Percentiles rank a stretch among this genome's conserved stretches.
These are phyloP conservation scores for Mycena kentingensis DNA, from an alignment of 768 basidiomycete species.

Conservation along the genomic window DNA sequence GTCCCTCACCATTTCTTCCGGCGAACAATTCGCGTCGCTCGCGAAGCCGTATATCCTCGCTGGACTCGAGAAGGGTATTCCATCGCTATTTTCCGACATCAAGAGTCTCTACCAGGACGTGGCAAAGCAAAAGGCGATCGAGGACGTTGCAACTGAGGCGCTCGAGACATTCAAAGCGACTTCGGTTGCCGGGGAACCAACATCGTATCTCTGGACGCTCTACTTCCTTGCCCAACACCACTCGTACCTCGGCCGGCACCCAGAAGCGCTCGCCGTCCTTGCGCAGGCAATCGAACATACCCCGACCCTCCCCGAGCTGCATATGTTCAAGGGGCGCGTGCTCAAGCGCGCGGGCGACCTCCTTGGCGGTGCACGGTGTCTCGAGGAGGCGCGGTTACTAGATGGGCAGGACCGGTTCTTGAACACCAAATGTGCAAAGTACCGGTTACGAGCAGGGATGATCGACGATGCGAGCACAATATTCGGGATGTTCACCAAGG, in stretches of 20 bases:
- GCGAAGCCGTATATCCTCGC: conserved; percentile 66
- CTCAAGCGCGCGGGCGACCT: conserved; percentile 86
- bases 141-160: conserved; percentile 63
- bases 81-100: conserved; percentile 90
- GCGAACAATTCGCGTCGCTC: conserved; percentile 67
- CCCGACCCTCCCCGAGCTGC: conserved; percentile 89
- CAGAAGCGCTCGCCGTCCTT: conserved; percentile 62
- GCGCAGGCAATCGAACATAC: conserved; percentile 76
- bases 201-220: conserved; percentile 89
- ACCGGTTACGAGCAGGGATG: conserved; percentile 80
- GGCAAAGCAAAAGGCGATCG: conserved; percentile 66
- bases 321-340: conserved; percentile 78
- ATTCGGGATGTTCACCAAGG: conserved; percentile 91
- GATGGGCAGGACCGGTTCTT: conserved; percentile 95
- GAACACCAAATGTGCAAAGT: conserved; percentile 93
- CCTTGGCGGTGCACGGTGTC: conserved; percentile 66
- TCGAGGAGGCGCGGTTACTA: conserved; percentile 81
- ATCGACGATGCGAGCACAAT: conserved; percentile 72
- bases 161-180: conserved; percentile 37
- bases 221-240: conserved; percentile 94
- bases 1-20: conserved; percentile 66
- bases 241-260: conserved; percentile 58
- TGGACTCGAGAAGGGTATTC: conserved; percentile 82
- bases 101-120: conserved; percentile 76
- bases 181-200: conserved; percentile 53